Base-by-base conservation (phyloP, 1,284 basidiomycete species). In the Fomitopsis schrenkii region DNA sequence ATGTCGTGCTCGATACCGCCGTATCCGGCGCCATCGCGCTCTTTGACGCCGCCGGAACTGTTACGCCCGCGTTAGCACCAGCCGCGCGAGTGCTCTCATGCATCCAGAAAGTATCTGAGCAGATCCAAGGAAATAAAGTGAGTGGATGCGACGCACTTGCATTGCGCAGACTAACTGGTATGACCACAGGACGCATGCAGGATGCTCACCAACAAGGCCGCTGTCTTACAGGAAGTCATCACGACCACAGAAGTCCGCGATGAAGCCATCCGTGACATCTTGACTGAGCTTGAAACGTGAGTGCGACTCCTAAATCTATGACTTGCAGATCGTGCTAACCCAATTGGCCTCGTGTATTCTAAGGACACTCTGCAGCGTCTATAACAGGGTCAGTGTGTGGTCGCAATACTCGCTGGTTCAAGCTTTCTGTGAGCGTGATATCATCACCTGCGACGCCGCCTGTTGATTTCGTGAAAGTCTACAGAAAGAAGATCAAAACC, bases 261-360 rank as follows among this genome's bases (percentile, higher is more conserved):
- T 26, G 75, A 76, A 33, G 77, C 77, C n/a, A 67, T 80, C 15
- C 72, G 72, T 52, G 68, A 70, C 40, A 66, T 74, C n/a, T 73
- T 75, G 28, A 79, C 83, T 61, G 77, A 83, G 61, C 70, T 80
- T 26, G 72, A 75, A 58, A 68, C 64, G 83, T 83, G 69, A 59
- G 80, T 69, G 5, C 38, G 12, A 40, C 12, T 40, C 12, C 9
- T 40, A 40, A 8, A 5, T 33, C 30, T 14, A 40, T 40, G 38
- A 2, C 30, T 2, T 14, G 38, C 22, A 26, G n/a, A 2, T 53
- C 8, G 30, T 38, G 19, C 28, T 57, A 26, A 56, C 15, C 6
- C 17, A 44, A 4, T 15, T 15, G 12, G 6, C 5, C 1, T 15
- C 3, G 14, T 14, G 22, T 22, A 40, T 59, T 6, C 10, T 4